These are phyloP conservation scores for Chlorencoelia australis DNA, from an alignment of 2,329 filamentous ascomycete species.

Conservation along the genomic window DNA sequence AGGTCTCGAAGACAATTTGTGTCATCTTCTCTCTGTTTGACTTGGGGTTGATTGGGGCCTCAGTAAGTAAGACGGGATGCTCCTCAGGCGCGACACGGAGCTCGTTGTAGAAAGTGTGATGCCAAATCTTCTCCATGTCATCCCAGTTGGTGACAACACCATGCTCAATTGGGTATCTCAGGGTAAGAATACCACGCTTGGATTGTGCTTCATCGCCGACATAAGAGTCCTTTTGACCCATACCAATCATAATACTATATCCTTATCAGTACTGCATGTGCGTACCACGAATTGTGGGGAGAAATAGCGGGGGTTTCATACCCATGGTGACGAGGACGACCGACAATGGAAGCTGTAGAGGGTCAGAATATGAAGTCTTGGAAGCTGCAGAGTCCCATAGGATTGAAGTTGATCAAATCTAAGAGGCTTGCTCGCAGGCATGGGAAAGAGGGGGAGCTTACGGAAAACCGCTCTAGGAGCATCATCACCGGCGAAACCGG, in stretches of 20 bases:
- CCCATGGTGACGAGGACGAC: conserved; percentile 99
- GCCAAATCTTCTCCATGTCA: conserved; percentile 99
- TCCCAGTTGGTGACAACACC: conserved; percentile 99
- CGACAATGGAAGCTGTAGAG: conserved; percentile 86
- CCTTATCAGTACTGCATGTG: conserved; percentile 22
- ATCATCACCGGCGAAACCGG: conserved; percentile 99
- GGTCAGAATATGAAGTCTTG: conserved; percentile 12
- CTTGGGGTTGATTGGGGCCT: conserved; percentile 99
- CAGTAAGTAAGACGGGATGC: conserved; percentile 97
- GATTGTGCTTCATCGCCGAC: conserved; percentile 99
- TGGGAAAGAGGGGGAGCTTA: conserved; percentile 70
- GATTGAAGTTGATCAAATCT: neutral
- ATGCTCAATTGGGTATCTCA: conserved; percentile 99
- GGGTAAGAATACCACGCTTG: conserved; percentile 99
- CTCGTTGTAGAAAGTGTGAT: conserved; percentile 99
- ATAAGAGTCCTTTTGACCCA: conserved; percentile 99
- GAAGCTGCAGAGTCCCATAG: neutral
- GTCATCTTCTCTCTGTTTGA: conserved; percentile 99
- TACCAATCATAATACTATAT: conserved; percentile 98
- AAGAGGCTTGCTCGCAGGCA: conserved; percentile 18
- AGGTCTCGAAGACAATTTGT: conserved; percentile 99
- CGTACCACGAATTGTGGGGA: conserved; percentile 8
- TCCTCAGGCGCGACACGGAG: conserved; percentile 99
- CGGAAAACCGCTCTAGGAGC: conserved; percentile 99
- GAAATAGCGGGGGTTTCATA: conserved; percentile 41